phyloP scores from a whole-genome alignment of 2,329 filamentous ascomycete genomes.

The Cladorrhinum sp. region DNA sequence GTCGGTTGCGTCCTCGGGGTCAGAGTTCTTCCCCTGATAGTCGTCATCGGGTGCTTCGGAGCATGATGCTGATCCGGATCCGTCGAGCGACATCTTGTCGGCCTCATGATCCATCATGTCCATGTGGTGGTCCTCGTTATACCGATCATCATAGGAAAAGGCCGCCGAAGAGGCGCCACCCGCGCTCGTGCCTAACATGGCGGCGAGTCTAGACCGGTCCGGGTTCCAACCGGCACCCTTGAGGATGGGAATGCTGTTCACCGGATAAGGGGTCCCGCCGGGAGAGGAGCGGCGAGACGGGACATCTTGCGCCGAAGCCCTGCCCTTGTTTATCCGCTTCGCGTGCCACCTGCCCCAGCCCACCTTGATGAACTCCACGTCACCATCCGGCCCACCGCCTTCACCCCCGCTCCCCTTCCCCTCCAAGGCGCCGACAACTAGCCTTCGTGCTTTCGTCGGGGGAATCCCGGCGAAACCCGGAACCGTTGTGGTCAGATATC shows the following conservation, averaged over 20 bases:
- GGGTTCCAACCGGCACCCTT: slow-evolving; percentile 42
- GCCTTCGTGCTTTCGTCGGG: slow-evolving; percentile 81
- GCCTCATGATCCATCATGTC: slow-evolving; percentile 79
- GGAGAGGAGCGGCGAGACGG: slow-evolving; percentile 40
- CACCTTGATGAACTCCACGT: slow-evolving; percentile 88
- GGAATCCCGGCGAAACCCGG: slow-evolving; percentile 89
- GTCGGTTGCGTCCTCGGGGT: slow-evolving; percentile 83
- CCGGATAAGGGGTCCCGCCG: slow-evolving; percentile 41
- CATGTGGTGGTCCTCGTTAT: slow-evolving; percentile 46
- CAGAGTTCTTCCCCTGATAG: slow-evolving; percentile 67
- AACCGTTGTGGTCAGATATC: slow-evolving; percentile 86
- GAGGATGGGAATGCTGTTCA: slow-evolving; percentile 55
- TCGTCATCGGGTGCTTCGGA: slow-evolving; percentile 72
- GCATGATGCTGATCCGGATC: slow-evolving; percentile 67
- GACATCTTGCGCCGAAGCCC: slow-evolving; percentile 38
- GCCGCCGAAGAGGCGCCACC: slow-evolving; percentile 61
- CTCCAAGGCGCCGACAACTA: slow-evolving; percentile 91
- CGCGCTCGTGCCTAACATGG: slow-evolving; percentile 57
- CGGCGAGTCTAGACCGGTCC: slow-evolving; percentile 48
- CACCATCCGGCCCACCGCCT: slow-evolving; percentile 60
- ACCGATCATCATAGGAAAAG: slow-evolving; percentile 69
- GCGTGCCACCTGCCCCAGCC: slow-evolving; percentile 98
- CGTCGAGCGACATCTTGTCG: slow-evolving; percentile 89
- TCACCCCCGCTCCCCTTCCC: slow-evolving; percentile 61
- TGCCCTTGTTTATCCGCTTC: slow-evolving; percentile 60